Evolutionary conservation across 2,329 filamentous ascomycete genomes (phyloP), one percentile per base, ranked within the genome.

Genomic region (Cercospora nicotianae): DNA sequence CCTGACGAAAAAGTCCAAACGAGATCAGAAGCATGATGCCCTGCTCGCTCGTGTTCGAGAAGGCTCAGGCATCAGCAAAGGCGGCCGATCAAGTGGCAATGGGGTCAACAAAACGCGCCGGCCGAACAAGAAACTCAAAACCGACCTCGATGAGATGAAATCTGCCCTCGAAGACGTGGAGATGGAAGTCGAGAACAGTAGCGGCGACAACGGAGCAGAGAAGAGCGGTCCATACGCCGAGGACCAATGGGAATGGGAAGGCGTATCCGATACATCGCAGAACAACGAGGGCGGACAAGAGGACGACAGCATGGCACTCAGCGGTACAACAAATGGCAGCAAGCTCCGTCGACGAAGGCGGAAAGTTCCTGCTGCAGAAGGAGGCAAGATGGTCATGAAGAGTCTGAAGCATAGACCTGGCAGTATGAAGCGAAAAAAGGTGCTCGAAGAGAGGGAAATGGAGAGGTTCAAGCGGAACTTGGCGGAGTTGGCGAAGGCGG

Each of bases 391-490:
- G 61, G 84, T 87, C 68, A 90, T 92, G 72, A 90, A 88, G 82
- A 94, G 90, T 69, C 75, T 98, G 75, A 90, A 87, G 80, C 90
- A 87, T 70, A 84, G 89, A 64, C 92, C 89, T 2, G 94, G 94
- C 0, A 92, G 93, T 23, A 85, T 94, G 81, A 96, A 93, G 86
- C 85, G 87, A 76, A 95, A 93, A 81, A 91, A 93, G 81, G 90
- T 86, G 79, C 77, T 98, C 33, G 91, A 97, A 67, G 88, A 83
- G 78, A 83, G 87, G 67, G 94, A 98, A 85, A 90, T 91, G 82
- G 89, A 93, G 78, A 84, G 94, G 68, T 97, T 98, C 78, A 90
- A 89, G 42, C 87, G 85, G 77, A 97, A 93, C 77, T 84, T 98
- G 85, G 94, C 91, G 18, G 87, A 90, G 79, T 82, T 97, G 82